Base-by-base conservation (phyloP, 768 basidiomycete species). In the Erythrobasidium yunnanense region DNA sequence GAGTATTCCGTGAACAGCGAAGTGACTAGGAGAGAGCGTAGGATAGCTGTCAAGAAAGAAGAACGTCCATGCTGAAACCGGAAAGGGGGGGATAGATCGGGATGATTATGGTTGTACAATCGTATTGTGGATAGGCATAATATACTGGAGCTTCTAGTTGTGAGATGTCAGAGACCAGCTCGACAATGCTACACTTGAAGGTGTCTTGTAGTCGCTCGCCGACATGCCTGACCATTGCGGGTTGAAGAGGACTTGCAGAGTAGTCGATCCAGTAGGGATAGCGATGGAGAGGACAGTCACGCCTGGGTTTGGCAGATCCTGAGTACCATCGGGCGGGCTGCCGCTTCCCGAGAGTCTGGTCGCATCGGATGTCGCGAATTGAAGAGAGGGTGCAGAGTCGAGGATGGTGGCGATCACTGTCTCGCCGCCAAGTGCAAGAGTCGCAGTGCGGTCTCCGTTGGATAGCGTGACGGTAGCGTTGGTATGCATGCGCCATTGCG, bases 221-320 rank as follows among this genome's bases (percentile, higher is more conserved):
- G 35, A 18, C 45, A 65, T 27, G 69, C 71, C 70, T 18, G 79
- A 76, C 90, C 91, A 96, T 73, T 93, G 87, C n/a, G 93, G 95
- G 76, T 83, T 90, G 79, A 97, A 87, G 74, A 97, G 75, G 55
- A 96, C 85, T 77, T 92, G 83, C 52, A 95, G 76, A 15, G 68
- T 85, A 51, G 78, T 77, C n/a, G 89, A 90, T 18, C 85, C 83
- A 27, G 81, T 80, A 4, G 85, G 77, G 13, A 77, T 53, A 70
- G 78, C 80, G 74, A 99, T 85, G 65, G 80, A 80, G 56, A 99
- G 78, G 20, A 96, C 91, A 15, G 82, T 85, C 66, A 91, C 87
- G 25, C 83, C 84, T 0, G 82, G 79, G 77, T 97, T 95, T 7
- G 77, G 73, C 75, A 51, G 50, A 20, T 70, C 53, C 25, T 33